phyloP scores from a whole-genome alignment of 495 filamentous ascomycete species.

The Endocarpon pusillum region DNA sequence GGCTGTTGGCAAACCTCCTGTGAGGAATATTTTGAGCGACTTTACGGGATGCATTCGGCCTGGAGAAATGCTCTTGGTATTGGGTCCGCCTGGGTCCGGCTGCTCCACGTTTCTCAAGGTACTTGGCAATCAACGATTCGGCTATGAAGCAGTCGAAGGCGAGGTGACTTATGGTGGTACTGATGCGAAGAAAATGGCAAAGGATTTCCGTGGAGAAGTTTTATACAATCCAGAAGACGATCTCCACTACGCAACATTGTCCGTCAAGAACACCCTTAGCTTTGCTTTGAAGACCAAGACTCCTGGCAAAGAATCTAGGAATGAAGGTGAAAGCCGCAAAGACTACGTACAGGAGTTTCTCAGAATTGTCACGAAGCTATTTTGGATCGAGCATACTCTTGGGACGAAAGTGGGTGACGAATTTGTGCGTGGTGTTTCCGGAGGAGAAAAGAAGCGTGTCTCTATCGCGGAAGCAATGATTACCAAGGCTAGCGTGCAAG shows the following conservation, averaged over 20 bases:
- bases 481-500: constrained; percentile 44
- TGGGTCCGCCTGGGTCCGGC: constrained; percentile 54
- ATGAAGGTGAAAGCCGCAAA: constrained; percentile 36
- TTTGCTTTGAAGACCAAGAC: constrained; percentile 57
- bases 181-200: constrained; percentile 32
- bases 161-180: constrained; percentile 49
- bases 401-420: constrained; percentile 53
- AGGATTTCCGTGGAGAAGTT: constrained; percentile 47
- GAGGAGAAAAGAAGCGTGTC: constrained; percentile 59
- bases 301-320: constrained; percentile 43
- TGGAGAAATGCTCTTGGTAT: constrained; percentile 41
- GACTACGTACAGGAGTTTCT: constrained; percentile 53
- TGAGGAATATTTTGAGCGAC: constrained; percentile 46
- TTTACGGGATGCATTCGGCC: constrained; percentile 37
- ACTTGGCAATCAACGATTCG: constrained; percentile 46
- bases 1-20: constrained; percentile 27
- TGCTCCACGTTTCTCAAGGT: constrained; percentile 59
- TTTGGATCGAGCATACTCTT: constrained; percentile 57
- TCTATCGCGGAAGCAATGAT: constrained; percentile 53
- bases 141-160: constrained; percentile 43
- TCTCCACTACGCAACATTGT: constrained; percentile 57
- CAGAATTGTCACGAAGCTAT: constrained; percentile 53
- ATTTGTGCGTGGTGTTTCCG: constrained; percentile 47
- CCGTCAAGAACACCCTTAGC: constrained; percentile 48
- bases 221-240: constrained; percentile 59